Evolutionary conservation across 2,329 filamentous ascomycete genomes (phyloP).

Genomic region (Podosphaera xanthii): DNA sequence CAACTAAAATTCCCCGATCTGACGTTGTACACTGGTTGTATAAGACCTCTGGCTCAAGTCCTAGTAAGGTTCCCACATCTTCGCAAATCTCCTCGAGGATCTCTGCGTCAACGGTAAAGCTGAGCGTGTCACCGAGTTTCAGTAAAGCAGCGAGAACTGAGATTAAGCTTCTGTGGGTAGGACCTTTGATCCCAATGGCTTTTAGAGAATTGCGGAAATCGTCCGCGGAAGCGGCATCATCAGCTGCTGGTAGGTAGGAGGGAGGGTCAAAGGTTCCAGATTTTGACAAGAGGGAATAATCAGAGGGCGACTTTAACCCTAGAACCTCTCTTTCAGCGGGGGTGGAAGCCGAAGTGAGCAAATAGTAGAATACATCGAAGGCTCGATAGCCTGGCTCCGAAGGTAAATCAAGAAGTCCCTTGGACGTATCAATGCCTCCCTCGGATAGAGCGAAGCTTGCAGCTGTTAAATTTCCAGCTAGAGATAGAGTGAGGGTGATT

Average conservation of each 20-base stretch:
- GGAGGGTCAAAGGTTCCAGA: conserved; percentile 75
- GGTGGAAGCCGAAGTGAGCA: conserved; percentile 77
- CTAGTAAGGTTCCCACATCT: conserved; percentile 68
- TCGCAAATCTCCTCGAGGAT: conserved; percentile 69
- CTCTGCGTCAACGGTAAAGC: conserved; percentile 67
- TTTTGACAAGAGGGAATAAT: conserved; percentile 56
- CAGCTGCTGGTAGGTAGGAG: conserved; percentile 71
- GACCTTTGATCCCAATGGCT: conserved; percentile 80
- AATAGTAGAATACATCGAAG: conserved; percentile 95
- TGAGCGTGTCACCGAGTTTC: conserved; percentile 77
- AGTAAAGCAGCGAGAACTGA: conserved; percentile 68
- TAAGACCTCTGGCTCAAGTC: conserved; percentile 67
- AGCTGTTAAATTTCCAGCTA: conserved; percentile 55
- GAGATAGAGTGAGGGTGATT: conserved; percentile 58
- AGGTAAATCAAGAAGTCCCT: conserved; percentile 62
- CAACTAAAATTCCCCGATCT: conserved; percentile 62
- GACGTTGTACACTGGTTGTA: conserved; percentile 58
- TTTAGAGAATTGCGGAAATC: conserved; percentile 77
- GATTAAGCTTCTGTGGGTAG: conserved; percentile 59
- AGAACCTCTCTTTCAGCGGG: conserved; percentile 76
- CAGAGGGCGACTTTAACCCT: conserved; percentile 51
- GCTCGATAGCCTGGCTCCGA: conserved; percentile 63
- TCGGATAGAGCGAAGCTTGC: conserved; percentile 61
- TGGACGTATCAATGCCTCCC: conserved; percentile 64
- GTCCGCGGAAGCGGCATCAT: conserved; percentile 79